Evolutionary conservation across 2,329 filamentous ascomycete genomes (phyloP).

Genomic region (Alternaria novae-zelandiae): DNA sequence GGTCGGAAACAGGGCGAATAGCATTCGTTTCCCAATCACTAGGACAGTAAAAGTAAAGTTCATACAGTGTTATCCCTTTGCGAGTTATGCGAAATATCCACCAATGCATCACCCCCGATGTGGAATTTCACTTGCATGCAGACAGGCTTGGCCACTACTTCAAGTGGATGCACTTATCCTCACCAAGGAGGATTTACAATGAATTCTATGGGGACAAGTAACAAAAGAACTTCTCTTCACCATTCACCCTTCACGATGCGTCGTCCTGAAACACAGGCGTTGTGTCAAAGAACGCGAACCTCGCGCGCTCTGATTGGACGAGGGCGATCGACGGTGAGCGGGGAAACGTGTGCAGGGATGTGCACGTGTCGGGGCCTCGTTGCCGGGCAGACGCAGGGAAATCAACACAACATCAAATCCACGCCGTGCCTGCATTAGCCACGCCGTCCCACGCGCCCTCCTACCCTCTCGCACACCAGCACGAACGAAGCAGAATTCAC

Average conservation of each 20-base stretch:
- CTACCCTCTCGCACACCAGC: background rate
- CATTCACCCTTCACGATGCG: background rate
- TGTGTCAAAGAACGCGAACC: constrained; percentile 14
- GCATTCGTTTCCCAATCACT: background rate
- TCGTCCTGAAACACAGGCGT: background rate
- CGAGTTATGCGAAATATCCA: background rate
- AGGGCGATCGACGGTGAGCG: constrained; percentile 2
- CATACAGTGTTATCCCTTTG: no score
- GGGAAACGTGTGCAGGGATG: constrained; percentile 17
- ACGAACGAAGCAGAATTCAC: background rate
- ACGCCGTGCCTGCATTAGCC: background rate
- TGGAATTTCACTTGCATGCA: background rate
- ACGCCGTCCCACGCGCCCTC: background rate
- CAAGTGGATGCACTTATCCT: no score
- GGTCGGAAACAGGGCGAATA: background rate
- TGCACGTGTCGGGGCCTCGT: constrained; percentile 11
- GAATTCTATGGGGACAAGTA: no score
- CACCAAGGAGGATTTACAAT: no score
- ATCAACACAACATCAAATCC: constrained; percentile 24
- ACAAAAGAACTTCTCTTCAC: background rate
- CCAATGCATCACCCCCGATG: background rate
- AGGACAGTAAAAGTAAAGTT: no score
- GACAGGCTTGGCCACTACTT: background rate
- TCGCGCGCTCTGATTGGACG: constrained; percentile 23
- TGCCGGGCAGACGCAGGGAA: constrained; percentile 27